Base-by-base conservation (phyloP, 1,139 yeast genomes). In the Saccharomyces hybrid region DNA sequence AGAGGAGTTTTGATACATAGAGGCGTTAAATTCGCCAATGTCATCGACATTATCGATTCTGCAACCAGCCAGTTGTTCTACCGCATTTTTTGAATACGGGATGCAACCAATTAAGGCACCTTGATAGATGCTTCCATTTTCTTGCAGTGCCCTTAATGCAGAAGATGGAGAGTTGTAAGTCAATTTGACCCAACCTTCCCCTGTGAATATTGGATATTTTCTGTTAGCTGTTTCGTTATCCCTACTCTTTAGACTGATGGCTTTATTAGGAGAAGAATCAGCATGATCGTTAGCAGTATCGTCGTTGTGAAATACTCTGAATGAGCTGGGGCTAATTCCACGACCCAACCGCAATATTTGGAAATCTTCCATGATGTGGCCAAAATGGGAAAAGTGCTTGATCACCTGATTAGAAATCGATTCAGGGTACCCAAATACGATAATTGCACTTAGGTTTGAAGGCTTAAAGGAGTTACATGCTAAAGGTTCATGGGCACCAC, bases 371-470 rank as follows among this genome's bases (percentile, higher is more conserved):
- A 88, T 71, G 49, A 93, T 82, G 27, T 77, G 78, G 23, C 99
- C 99, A 69, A 85, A 89, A 61, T 86, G 86, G 48, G 84, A 78
- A 66, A 91, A 93, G 69, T 85, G 88, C 52, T 81, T 80, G 50
- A 93, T 78, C 1, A 93, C 82, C 46, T 80, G 78, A 49, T 79
- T 77, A 3, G 95, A 82, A 60, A 84, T 75, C 2, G 82, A 76
- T 63, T 91, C 93, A 0, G 96, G 90, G 69, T 88, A 91, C 0
- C 98, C 98, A 71, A 88, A 90, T 11, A 91, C 89, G 47, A 90
- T 73, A 1, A 93, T 87, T 0, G 96, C 88, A 49, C 82, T 75
- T 57, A 82, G 87, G 31, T 72, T 70, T 52, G 61, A 61, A 30
- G 48, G 20, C 9, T 31, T 30, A 7, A 34, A 34, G 7, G 25